Conservation (phyloP, 202 grass and related monocot genomes). For the Sporobolus alterniflorus region DNA sequence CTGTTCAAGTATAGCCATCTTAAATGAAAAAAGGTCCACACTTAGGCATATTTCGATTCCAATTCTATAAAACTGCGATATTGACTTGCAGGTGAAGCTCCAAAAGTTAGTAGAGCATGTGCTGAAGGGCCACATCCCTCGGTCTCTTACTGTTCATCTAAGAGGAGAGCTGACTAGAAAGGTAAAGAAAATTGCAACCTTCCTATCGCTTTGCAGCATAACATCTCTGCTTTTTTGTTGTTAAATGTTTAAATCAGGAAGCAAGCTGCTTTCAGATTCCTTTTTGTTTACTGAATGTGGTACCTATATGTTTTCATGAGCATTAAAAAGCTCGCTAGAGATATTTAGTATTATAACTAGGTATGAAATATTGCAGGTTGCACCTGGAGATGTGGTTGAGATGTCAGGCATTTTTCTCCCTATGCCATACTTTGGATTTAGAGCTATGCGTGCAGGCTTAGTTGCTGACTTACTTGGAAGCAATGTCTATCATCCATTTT, state of each 20-base stretch:
- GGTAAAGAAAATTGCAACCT: constrained; percentile 42
- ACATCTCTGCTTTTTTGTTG: neutral
- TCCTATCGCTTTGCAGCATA: neutral
- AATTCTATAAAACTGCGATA: neutral
- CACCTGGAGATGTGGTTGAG: constrained; percentile 96
- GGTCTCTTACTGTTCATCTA: constrained; percentile 93
- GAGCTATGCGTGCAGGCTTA: constrained; percentile 96
- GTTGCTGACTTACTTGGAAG: constrained; percentile 99
- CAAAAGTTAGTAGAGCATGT: constrained; percentile 99
- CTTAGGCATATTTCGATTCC: neutral
- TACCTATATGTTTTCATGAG: neutral
- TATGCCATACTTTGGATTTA: constrained; percentile 94
- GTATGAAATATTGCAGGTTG: constrained; percentile 61
- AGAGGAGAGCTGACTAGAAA: constrained; percentile 98
- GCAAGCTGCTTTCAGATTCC: neutral
- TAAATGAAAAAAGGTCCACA: neutral
- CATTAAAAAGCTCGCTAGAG: neutral
- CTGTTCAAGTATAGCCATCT: constrained; percentile 22
- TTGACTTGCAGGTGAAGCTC: constrained; percentile 83
- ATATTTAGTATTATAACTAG: constrained; percentile 6
- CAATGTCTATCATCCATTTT: constrained; percentile 96
- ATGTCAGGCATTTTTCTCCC: constrained; percentile 96
- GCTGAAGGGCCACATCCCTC: constrained; percentile 97
- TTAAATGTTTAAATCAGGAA: constrained; percentile 3
- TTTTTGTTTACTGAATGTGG: neutral